Evolutionary conservation across 352 stramenopile species (phyloP).

Genomic region (Pythium vanterpoolii): DNA sequence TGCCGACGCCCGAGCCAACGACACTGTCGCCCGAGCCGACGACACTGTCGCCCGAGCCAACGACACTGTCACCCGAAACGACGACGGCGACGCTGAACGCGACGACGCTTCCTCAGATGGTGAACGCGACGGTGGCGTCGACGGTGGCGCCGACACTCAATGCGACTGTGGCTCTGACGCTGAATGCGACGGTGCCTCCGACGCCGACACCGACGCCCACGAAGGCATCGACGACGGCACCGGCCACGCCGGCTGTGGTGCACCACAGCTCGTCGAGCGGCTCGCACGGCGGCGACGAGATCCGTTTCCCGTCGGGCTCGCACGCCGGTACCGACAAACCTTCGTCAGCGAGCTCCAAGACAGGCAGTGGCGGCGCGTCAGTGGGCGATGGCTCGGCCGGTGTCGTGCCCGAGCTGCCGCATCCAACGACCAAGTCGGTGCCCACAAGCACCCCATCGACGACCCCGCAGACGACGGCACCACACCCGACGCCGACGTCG

Average conservation of each 20-base stretch:
- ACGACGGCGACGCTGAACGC: neutral
- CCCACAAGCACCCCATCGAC: neutral
- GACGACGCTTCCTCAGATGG: no score
- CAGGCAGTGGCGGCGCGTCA: neutral
- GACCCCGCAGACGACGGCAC: neutral
- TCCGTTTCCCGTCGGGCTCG: conserved; percentile 7
- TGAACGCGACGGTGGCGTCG: no score
- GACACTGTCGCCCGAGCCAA: neutral
- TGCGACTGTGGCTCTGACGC: no score
- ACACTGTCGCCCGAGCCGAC: conserved; percentile 1
- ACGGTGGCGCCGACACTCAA: no score
- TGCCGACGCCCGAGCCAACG: conserved; percentile 4
- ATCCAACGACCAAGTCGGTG: neutral
- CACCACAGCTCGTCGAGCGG: conserved; percentile 5
- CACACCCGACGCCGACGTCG: no score
- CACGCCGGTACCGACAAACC: neutral
- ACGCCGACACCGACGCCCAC: neutral
- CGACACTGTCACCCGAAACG: conserved; percentile 1
- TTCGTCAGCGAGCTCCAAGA: neutral
- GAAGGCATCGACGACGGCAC: neutral
- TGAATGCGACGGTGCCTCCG: neutral
- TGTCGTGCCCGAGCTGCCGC: neutral
- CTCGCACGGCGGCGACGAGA: conserved; percentile 14
- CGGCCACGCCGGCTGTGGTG: neutral
- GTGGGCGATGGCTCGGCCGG: conserved; percentile 12